A percentile compares a stretch with the other conserved stretches of the same genome.
Evolutionary conservation across 768 basidiomycete species (phyloP).

Genomic region (Lyophyllum atratum): DNA sequence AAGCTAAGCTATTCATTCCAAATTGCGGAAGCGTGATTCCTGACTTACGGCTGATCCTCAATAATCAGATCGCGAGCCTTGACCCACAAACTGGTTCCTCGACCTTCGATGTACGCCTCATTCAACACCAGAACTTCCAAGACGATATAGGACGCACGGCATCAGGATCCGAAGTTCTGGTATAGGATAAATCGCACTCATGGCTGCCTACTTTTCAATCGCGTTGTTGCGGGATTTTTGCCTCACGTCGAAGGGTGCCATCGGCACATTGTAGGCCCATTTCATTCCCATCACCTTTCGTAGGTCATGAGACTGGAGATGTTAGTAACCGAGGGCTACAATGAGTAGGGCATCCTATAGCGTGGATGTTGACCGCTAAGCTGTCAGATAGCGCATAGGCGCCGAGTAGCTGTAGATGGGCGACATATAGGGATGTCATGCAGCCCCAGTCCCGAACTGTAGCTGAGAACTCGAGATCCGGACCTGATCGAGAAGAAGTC

Average conservation of each 20-base stretch:
- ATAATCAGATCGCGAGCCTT: too few relatives aligned
- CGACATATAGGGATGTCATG: too few relatives aligned
- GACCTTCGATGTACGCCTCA: neutral
- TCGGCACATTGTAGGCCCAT: neutral
- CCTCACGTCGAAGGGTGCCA: constrained; percentile 2
- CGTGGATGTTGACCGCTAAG: neutral
- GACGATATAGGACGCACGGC: neutral
- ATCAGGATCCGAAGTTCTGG: neutral
- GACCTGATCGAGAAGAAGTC: neutral
- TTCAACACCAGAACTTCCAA: neutral
- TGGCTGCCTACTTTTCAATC: neutral
- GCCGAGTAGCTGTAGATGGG: too few relatives aligned
- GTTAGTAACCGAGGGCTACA: neutral
- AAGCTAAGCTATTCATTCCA: too few relatives aligned
- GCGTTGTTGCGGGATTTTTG: constrained; percentile 3
- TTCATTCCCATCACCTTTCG: neutral
- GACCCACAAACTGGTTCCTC: neutral
- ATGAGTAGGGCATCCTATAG: neutral
- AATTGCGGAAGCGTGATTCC: too few relatives aligned
- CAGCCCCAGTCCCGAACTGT: too few relatives aligned
- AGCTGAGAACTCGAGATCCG: neutral
- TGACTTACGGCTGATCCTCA: too few relatives aligned
- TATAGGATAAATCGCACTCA: neutral
- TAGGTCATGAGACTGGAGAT: neutral
- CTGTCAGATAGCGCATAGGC: too few relatives aligned